These are phyloP conservation scores for Cadophora sp. DNA, from an alignment of 2,329 filamentous ascomycete genomes.

Conservation along the genomic window DNA sequence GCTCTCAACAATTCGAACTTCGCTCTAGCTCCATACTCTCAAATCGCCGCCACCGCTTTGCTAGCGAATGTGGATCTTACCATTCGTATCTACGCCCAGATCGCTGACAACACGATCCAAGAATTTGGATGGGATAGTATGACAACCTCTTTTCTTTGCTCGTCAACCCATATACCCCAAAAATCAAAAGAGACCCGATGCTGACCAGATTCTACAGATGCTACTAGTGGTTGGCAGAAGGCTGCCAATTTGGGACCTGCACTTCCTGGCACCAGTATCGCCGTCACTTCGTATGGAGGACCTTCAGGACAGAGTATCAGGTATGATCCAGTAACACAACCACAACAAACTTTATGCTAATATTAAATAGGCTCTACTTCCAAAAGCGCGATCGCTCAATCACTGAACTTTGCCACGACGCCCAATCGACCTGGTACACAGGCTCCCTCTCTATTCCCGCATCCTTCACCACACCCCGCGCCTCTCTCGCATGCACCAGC, in stretches of 20 bases:
- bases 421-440: constrained; percentile 9
- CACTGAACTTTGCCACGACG: constrained; percentile 15
- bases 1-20: constrained; percentile 12
- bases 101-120: constrained; percentile 19
- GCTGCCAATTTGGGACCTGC: constrained; percentile 16
- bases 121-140: constrained; percentile 20
- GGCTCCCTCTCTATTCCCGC: constrained; percentile 14
- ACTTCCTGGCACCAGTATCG: constrained; percentile 16
- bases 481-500: constrained; percentile 10
- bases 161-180: not conserved
- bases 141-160: not conserved
- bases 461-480: not conserved
- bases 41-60: constrained; percentile 17
- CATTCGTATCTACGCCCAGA: constrained; percentile 17
- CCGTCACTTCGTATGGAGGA: constrained; percentile 7
- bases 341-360: no score
- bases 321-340: no score
- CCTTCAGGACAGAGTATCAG: constrained; percentile 12
- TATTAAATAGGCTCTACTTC: constrained; percentile 4
- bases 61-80: not conserved
- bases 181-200: not conserved
- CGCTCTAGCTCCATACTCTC: constrained; percentile 14
- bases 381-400: constrained; percentile 9
- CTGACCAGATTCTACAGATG: not conserved
- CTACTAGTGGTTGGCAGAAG: constrained; percentile 17